Evolutionary conservation across 2,329 filamentous ascomycete genomes (phyloP).

Genomic region (Epichloe bromicola): DNA sequence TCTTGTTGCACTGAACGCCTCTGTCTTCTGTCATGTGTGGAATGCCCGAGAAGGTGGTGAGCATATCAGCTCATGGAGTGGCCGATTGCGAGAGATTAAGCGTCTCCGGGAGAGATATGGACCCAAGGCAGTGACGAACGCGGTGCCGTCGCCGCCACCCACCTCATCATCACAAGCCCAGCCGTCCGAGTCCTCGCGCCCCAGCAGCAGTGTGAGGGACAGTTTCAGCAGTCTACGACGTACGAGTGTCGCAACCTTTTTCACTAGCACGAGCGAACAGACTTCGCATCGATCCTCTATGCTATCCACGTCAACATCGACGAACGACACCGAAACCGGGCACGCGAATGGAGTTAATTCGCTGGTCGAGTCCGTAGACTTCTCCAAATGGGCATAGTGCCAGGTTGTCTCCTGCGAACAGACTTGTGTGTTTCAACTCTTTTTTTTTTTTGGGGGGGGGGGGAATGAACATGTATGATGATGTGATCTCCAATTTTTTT

Average conservation of each 20-base stretch:
- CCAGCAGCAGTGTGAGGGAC: slow-evolving; percentile 33
- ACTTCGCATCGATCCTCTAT: slow-evolving; percentile 46
- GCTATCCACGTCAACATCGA: slow-evolving; percentile 37
- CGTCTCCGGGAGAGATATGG: slow-evolving; percentile 59
- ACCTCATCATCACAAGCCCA: slow-evolving; percentile 12
- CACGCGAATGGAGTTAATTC: slow-evolving; percentile 17
- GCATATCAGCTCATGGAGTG: slow-evolving; percentile 80
- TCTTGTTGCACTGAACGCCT: slow-evolving; percentile 81
- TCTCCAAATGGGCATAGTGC: slow-evolving; percentile 24
- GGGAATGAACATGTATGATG: slow-evolving; percentile 1
- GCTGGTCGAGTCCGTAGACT: slow-evolving; percentile 25
- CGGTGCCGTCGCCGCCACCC: slow-evolving; percentile 16
- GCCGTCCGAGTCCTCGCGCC: slow-evolving; percentile 7
- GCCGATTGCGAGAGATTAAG: slow-evolving; percentile 73
- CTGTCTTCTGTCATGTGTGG: slow-evolving; percentile 90
- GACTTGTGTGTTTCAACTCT: not conserved
- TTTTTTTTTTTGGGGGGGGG: too few species aligned
- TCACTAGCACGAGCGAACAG: slow-evolving; percentile 43
- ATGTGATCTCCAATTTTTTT: not conserved
- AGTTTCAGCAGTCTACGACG: slow-evolving; percentile 48
- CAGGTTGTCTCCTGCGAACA: not conserved
- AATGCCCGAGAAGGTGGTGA: slow-evolving; percentile 62
- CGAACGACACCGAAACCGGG: slow-evolving; percentile 40
- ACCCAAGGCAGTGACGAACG: slow-evolving; percentile 22
- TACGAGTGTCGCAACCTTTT: slow-evolving; percentile 53